Evolutionary conservation across 208 protist species (phyloP).

Genomic region (Acanthamoeba triangularis): DNA sequence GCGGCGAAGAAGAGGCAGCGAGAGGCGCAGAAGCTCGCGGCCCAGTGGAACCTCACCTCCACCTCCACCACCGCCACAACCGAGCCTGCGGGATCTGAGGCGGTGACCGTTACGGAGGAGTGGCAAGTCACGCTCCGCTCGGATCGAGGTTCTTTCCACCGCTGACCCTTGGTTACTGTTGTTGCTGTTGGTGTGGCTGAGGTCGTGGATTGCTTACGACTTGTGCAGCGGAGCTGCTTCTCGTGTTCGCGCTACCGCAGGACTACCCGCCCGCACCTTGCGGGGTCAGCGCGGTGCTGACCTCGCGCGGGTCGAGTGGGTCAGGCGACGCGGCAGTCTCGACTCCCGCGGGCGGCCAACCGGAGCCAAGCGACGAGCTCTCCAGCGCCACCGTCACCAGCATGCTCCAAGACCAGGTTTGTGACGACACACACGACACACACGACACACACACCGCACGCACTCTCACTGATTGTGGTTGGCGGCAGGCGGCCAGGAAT

Average conservation of each 20-base stretch:
- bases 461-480: no score
- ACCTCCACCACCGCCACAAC: neutral
- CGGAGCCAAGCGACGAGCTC: neutral
- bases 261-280: neutral
- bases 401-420: neutral
- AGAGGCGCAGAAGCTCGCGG: neutral
- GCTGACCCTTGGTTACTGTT: neutral
- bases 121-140: neutral
- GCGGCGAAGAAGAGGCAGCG: neutral
- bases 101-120: neutral
- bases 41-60: neutral
- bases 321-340: neutral
- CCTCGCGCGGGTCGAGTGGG: neutral
- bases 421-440: neutral
- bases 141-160: neutral
- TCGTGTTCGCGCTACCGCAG: neutral
- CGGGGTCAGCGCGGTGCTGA: neutral
- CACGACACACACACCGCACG: neutral
- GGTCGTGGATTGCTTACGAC: neutral
- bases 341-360: neutral
- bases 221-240: neutral
- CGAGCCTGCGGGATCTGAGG: no score
- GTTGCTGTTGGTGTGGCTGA: neutral
- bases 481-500: no score
- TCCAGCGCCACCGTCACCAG: neutral